Evolutionary conservation across 2,329 filamentous ascomycete genomes (phyloP).

Genomic region (Calcarisporium arbuscula): DNA sequence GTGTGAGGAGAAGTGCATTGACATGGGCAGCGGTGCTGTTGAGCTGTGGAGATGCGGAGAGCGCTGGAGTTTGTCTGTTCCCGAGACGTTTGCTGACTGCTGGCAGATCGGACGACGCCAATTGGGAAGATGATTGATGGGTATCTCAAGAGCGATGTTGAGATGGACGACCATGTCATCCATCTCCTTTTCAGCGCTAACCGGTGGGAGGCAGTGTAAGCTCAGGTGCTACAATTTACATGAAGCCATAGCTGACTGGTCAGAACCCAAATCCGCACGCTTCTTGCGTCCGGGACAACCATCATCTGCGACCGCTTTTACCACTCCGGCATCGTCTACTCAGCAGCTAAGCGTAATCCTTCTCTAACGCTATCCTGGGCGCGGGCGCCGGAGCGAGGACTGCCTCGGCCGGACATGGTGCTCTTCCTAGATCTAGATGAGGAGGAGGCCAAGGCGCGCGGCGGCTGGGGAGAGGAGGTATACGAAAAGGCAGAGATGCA

Average conservation of each 20-base stretch:
- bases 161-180: conserved; percentile 82
- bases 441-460: conserved; percentile 63
- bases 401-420: conserved; percentile 82
- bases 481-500: conserved; percentile 88
- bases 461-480: conserved; percentile 83
- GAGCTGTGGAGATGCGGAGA: background rate
- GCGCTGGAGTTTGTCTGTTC: background rate
- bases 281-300: conserved; percentile 60
- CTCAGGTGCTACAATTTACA: conserved; percentile 9
- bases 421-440: conserved; percentile 80
- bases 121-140: conserved; percentile 83
- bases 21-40: no score
- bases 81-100: conserved; percentile 9
- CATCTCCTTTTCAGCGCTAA: conserved; percentile 89
- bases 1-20: no score
- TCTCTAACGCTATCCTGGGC: conserved; percentile 71
- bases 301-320: conserved; percentile 91
- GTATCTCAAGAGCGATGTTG: conserved; percentile 66
- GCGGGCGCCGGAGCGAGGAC: conserved; percentile 72
- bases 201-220: conserved; percentile 69
- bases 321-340: conserved; percentile 90
- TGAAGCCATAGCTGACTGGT: background rate
- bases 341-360: conserved; percentile 75
- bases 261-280: conserved; percentile 44
- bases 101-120: conserved; percentile 68